Evolutionary conservation across 2,329 filamentous ascomycete genomes (phyloP), one percentile per base, ranked within the genome.

Genomic region (Neofusicoccum sp.): DNA sequence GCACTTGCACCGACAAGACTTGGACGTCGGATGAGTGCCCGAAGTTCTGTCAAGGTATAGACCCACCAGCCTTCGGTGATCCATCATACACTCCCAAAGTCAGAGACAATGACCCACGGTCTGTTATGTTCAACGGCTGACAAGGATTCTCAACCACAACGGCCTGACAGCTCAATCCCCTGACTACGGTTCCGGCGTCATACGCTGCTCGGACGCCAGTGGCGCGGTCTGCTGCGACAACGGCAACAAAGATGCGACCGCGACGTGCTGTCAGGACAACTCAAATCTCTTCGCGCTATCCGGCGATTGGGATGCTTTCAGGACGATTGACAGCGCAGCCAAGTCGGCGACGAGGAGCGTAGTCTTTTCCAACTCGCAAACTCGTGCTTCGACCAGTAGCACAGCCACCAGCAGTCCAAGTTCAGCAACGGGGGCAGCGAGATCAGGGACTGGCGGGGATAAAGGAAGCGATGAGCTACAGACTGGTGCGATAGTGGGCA

Each of bases 1-100:
- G 45, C 4, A 60, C 58, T 26, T 60, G 58, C 11, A 60, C 45
- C 3, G 58, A 53, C n/a, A 60, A 60, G 58, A 60, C 58, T 3
- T 60, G 45, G 58, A 43, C 44, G 9, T 53, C 58, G 12, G 16
- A 31, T 16, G 58, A 30, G 45, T 60, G 58, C 34, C 58, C 58
- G 4, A 51, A 49, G 8, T 60, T 60, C 24, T 53, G 58, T 24
- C 43, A 49, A 40, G 57, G 57, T 58, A 40, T 8, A 20, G 20
- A 20, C 20, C 20, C 20, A 20, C 20, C 20, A 1, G 20, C 20
- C 20, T 20, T 20, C 20, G 20, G 20, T 20, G 20, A 20, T 20
- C 20, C 20, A 20, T 20, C 20, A 20, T 20, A 20, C 20, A 20
- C 20, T 20, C 20, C 20, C 20, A 20, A 20, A 20, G 20, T 20